phyloP scores from a whole-genome alignment of 805 yeast genomes.

The Spathaspora arborariae region DNA sequence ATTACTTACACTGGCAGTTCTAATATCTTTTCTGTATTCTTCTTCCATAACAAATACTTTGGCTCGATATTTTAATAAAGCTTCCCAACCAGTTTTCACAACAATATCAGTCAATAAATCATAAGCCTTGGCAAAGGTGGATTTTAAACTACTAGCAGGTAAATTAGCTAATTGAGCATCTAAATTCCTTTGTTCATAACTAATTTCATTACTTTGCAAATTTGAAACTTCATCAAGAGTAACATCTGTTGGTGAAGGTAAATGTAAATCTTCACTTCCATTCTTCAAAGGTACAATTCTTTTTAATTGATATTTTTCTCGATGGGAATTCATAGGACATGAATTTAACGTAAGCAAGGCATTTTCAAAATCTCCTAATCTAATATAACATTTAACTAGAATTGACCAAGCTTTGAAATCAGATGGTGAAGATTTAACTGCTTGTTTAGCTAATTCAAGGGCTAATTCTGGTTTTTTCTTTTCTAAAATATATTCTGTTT shows the following conservation, averaged over 20 bases:
- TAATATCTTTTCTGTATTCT: constrained; percentile 40
- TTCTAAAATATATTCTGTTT: constrained; percentile 53
- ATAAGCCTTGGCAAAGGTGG: constrained; percentile 43
- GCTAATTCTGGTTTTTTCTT: constrained; percentile 56
- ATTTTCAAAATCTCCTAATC: constrained; percentile 62
- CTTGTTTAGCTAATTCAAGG: constrained; percentile 53
- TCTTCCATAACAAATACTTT: constrained; percentile 48
- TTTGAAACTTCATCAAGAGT: constrained; percentile 65
- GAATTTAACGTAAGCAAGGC: constrained; percentile 72
- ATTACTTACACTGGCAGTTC: constrained; percentile 12
- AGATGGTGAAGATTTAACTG: constrained; percentile 71
- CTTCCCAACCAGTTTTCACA: constrained; percentile 44
- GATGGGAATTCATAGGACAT: constrained; percentile 76
- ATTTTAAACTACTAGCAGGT: constrained; percentile 66
- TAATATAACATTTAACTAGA: constrained; percentile 60
- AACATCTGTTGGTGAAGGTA: constrained; percentile 76
- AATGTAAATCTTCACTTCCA: constrained; percentile 54
- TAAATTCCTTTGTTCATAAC: constrained; percentile 59
- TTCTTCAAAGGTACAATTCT: constrained; percentile 52
- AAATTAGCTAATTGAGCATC: constrained; percentile 59
- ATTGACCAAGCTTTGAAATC: constrained; percentile 73
- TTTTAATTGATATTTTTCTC: constrained; percentile 60
- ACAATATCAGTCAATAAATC: constrained; percentile 44
- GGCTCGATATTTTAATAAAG: constrained; percentile 41
- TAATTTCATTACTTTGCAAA: constrained; percentile 61